Conservation (phyloP, 192 early-diverging fungal genomes). For the Radiomyces spectabilis region DNA sequence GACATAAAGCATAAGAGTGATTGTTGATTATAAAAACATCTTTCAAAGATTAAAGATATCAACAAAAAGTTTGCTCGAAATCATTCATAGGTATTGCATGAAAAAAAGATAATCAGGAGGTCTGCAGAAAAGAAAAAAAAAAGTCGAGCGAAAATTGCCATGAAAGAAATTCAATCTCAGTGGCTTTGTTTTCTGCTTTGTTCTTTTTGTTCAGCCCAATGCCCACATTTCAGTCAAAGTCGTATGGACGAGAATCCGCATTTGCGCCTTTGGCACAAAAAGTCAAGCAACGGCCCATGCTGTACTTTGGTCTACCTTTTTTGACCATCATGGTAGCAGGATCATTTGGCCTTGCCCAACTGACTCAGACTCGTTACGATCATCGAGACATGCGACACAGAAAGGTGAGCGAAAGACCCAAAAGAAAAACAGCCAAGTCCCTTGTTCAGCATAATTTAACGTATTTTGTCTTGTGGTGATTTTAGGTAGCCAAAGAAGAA, state of each 20-base stretch:
- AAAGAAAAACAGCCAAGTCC: not conserved
- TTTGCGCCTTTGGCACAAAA: slow-evolving; percentile 1
- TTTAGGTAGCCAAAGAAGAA: slow-evolving; percentile 49
- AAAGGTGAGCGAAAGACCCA: slow-evolving; percentile 11
- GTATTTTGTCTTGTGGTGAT: not conserved
- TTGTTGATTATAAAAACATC: too few relatives aligned
- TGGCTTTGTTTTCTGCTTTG: not conserved
- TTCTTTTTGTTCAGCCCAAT: slow-evolving; percentile 1
- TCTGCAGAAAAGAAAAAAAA: too few relatives aligned
- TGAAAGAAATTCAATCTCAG: too few relatives aligned
- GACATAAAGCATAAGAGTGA: too few relatives aligned
- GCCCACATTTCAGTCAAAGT: slow-evolving; percentile 30
- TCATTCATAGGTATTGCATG: too few relatives aligned
- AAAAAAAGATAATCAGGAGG: too few relatives aligned
- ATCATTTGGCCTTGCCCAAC: slow-evolving; percentile 59
- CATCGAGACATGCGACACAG: slow-evolving; percentile 45
- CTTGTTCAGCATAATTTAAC: too few relatives aligned
- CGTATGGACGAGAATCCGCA: slow-evolving; percentile 2
- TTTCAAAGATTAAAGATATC: too few relatives aligned
- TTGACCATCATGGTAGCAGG: slow-evolving; percentile 60
- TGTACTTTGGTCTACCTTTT: slow-evolving; percentile 66
- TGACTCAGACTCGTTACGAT: slow-evolving; percentile 75
- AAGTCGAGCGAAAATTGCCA: too few relatives aligned
- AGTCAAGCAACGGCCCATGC: slow-evolving; percentile 44
- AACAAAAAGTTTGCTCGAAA: too few relatives aligned